Evolutionary conservation across 2,329 filamentous ascomycete species (phyloP).

Genomic region (Calonectria montana): DNA sequence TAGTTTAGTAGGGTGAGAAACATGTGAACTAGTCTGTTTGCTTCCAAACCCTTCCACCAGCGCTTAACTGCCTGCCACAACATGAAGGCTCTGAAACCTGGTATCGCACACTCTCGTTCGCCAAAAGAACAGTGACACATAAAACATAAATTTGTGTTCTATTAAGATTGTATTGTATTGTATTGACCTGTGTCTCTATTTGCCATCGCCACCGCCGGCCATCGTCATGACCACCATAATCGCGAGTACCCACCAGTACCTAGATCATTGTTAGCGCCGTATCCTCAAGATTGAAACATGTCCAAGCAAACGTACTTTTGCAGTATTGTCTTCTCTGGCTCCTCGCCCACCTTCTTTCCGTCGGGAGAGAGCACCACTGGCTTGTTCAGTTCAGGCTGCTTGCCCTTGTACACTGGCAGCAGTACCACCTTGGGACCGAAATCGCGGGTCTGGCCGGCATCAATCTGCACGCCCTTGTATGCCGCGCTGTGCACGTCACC

Average conservation of each 20-base stretch:
- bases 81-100: not conserved
- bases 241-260: constrained; percentile 75
- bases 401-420: constrained; percentile 59
- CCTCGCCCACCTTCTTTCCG: constrained; percentile 66
- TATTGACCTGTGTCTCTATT: constrained; percentile 52
- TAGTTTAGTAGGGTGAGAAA: not conserved
- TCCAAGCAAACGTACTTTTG: constrained; percentile 68
- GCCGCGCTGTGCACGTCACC: constrained; percentile 62
- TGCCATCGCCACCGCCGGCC: constrained; percentile 61
- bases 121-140: not conserved
- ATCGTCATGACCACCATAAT: constrained; percentile 65
- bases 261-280: constrained; percentile 52
- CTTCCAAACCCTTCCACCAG: too few species aligned
- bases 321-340: constrained; percentile 71
- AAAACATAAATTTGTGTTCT: not conserved
- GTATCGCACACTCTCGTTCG: not conserved
- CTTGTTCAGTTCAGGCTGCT: constrained; percentile 70
- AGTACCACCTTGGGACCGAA: constrained; percentile 71
- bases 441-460: constrained; percentile 73
- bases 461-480: constrained; percentile 67
- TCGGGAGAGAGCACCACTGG: constrained; percentile 71
- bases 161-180: constrained; percentile 16
- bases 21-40: too few species aligned
- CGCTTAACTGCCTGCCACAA: not conserved
- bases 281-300: not conserved